These are phyloP conservation scores for Talaromyces stipitatus DNA, from an alignment of 495 filamentous ascomycete species.

Conservation along the genomic window DNA sequence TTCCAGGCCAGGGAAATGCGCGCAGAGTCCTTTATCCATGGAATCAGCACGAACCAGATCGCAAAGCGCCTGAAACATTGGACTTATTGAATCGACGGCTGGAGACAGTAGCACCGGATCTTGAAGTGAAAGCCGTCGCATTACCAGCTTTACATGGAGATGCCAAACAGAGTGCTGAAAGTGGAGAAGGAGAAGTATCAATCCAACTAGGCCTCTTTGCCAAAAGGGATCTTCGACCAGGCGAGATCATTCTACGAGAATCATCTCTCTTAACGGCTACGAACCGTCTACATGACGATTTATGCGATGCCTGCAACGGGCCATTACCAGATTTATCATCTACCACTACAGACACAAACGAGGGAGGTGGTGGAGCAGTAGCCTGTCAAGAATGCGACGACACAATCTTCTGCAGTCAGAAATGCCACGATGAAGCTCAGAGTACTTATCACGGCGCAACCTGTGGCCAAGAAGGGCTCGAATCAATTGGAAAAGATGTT, in stretches of 20 bases:
- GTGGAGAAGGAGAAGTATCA: conserved; percentile 22
- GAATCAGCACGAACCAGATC: conserved; percentile 84
- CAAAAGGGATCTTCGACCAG: conserved; percentile 66
- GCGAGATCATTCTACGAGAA: conserved; percentile 72
- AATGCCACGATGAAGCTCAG: conserved; percentile 66
- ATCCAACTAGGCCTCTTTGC: conserved; percentile 86
- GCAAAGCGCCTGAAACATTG: conserved; percentile 63
- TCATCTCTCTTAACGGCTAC: conserved; percentile 75
- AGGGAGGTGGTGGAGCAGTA: conserved; percentile 24
- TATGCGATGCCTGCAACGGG: conserved; percentile 77
- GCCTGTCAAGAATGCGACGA: conserved; percentile 70
- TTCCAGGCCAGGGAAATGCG: conserved; percentile 68
- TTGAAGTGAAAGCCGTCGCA: conserved; percentile 61
- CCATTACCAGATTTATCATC: conserved; percentile 57
- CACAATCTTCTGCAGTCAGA: conserved; percentile 75
- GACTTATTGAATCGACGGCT: conserved; percentile 59
- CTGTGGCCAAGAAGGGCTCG: conserved; percentile 70
- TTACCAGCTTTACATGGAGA: conserved; percentile 58
- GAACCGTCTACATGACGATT: conserved; percentile 67
- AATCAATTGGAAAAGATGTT: conserved; percentile 73
- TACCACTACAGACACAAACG: conserved; percentile 11
- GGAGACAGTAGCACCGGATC: conserved; percentile 54
- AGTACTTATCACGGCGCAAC: conserved; percentile 74
- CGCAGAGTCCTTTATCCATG: conserved; percentile 89
- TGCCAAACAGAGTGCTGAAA: conserved; percentile 17